A percentile compares a stretch with the other conserved stretches of the same genome.
These are phyloP conservation scores for Mycena kentingensis DNA, from an alignment of 768 basidiomycete genomes.

Conservation along the genomic window DNA sequence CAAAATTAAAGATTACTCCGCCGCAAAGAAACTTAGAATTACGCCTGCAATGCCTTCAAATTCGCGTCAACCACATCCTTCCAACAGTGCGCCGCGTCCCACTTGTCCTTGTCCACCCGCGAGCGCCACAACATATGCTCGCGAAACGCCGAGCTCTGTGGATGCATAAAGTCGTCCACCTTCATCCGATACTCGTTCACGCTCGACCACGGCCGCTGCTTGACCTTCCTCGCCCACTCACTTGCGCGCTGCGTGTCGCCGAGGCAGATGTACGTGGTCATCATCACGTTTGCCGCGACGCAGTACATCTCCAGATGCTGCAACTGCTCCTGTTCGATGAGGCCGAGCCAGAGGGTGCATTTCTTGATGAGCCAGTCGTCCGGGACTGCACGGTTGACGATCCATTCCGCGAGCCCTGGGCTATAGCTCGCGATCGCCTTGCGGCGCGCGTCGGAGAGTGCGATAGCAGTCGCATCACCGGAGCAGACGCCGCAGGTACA, in stretches of 20 bases:
- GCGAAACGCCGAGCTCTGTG: neutral
- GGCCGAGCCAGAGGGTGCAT: neutral
- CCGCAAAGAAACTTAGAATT: neutral
- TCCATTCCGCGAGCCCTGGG: conserved; percentile 33
- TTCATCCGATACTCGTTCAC: neutral
- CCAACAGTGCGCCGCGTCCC: no score
- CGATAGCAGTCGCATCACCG: conserved; percentile 10
- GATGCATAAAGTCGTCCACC: neutral
- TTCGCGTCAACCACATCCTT: neutral
- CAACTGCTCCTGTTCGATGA: neutral
- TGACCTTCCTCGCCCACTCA: neutral
- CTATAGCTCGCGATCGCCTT: neutral
- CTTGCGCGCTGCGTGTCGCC: conserved; percentile 12
- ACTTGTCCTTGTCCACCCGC: neutral
- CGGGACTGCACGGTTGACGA: conserved; percentile 25
- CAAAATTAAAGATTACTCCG: no score
- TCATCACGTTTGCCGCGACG: neutral
- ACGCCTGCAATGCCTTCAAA: neutral
- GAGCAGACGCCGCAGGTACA: conserved; percentile 36
- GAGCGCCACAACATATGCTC: neutral
- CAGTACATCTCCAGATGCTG: neutral
- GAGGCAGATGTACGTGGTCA: conserved; percentile 9
- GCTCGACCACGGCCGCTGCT: neutral
- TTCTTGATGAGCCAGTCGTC: conserved; percentile 12
- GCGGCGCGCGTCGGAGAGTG: neutral